phyloP scores from a whole-genome alignment of 192 early-diverging fungal species.

The Backusella liffmaniae region DNA sequence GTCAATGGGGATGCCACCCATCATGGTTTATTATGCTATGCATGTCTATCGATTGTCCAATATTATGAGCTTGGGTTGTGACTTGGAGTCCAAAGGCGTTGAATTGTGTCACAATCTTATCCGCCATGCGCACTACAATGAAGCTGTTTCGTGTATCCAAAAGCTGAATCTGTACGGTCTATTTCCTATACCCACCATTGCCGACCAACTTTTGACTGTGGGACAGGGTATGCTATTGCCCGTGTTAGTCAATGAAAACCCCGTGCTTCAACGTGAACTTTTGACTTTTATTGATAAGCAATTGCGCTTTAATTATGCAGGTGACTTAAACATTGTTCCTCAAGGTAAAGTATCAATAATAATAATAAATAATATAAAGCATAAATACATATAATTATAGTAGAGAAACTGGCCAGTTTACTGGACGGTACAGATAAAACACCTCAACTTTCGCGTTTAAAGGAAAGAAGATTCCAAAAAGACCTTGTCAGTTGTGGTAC shows the following conservation, averaged over 20 bases:
- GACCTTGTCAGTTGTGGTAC: constrained; percentile 25
- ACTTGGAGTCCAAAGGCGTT: constrained; percentile 17
- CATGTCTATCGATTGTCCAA: constrained; percentile 9
- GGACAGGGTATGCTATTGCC: constrained; percentile 9
- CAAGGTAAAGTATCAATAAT: constrained; percentile 5
- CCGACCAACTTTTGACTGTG: constrained; percentile 10
- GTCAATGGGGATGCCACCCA: constrained; percentile 1
- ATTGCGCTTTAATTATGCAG: constrained; percentile 31
- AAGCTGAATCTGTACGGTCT: constrained; percentile 10
- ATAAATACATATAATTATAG: neutral
- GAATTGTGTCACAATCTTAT: constrained; percentile 12
- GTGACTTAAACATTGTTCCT: constrained; percentile 23
- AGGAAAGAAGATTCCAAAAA: constrained; percentile 33
- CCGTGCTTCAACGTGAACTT: neutral
- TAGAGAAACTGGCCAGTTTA: neutral
- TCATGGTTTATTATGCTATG: constrained; percentile 25
- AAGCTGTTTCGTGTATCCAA: constrained; percentile 21
- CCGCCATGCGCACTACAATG: constrained; percentile 15
- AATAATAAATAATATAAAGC: no score
- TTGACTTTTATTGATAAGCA: constrained; percentile 21
- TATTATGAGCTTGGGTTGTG: constrained; percentile 6
- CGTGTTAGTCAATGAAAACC: neutral
- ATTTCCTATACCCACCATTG: constrained; percentile 20
- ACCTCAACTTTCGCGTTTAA: constrained; percentile 12
- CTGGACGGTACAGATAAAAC: neutral